A percentile compares a stretch with the other conserved stretches of the same genome.
Evolutionary conservation across 352 stramenopile genomes (phyloP).

Genomic region (Pythium pyrilobum): DNA sequence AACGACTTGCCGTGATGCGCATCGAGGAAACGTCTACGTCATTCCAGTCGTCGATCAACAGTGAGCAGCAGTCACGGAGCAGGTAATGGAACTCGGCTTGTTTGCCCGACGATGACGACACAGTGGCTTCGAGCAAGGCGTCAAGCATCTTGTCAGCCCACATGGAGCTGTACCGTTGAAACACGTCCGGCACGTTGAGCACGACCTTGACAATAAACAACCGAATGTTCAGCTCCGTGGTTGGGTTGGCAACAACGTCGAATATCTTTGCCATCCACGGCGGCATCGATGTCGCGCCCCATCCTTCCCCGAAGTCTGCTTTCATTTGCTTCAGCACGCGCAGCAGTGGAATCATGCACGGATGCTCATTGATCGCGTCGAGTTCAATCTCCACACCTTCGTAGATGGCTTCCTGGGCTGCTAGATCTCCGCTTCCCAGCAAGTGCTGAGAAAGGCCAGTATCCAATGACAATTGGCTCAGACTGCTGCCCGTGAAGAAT

Average conservation of each 20-base stretch:
- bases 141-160: constrained; percentile 60
- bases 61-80: constrained; percentile 62
- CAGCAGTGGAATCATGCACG: constrained; percentile 69
- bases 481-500: constrained; percentile 73
- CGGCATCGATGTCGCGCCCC: constrained; percentile 48
- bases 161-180: constrained; percentile 35
- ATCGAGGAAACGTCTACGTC: constrained; percentile 21
- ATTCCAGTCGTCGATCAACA: constrained; percentile 53
- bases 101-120: constrained; percentile 15
- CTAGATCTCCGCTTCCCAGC: constrained; percentile 16
- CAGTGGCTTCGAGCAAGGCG: constrained; percentile 39
- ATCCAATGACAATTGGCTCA: constrained; percentile 41
- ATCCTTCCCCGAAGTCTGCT: constrained; percentile 50
- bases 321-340: constrained; percentile 78
- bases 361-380: constrained; percentile 69
- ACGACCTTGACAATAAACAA: constrained; percentile 73
- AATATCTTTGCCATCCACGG: constrained; percentile 80
- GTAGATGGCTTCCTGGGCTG: constrained; percentile 23
- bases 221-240: constrained; percentile 46
- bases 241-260: constrained; percentile 34
- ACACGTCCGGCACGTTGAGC: constrained; percentile 56
- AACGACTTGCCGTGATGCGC: constrained; percentile 27
- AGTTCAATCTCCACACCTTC: constrained; percentile 57
- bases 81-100: constrained; percentile 66
- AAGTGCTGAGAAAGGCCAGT: constrained; percentile 5